A percentile compares a stretch with the other conserved stretches of the same genome.
Conservation (phyloP, 2,329 filamentous ascomycete species). For the Microdochium bolleyi region DNA sequence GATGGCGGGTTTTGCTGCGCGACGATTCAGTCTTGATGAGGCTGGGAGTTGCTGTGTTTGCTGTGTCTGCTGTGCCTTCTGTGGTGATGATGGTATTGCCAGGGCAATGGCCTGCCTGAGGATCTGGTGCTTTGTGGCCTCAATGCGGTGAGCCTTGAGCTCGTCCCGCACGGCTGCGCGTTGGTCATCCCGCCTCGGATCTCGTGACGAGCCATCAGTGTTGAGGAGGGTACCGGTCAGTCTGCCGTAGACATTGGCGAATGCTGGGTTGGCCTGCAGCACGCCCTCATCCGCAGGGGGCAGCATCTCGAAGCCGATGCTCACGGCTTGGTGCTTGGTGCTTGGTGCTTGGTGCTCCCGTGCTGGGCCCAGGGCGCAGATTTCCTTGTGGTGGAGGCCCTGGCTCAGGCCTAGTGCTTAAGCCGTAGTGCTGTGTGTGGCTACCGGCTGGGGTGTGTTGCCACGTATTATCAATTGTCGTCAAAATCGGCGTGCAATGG, state of each 20-base stretch:
- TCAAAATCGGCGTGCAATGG: no score
- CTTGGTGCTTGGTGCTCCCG: no score
- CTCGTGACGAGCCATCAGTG: conserved; percentile 47
- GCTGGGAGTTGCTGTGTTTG: conserved; percentile 3
- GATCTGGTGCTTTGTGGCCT: conserved; percentile 40
- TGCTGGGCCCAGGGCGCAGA: no score
- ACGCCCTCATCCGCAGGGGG: conserved; percentile 49
- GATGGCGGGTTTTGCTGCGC: conserved; percentile 13
- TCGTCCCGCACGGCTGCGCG: conserved; percentile 41
- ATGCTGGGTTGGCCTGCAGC: conserved; percentile 49
- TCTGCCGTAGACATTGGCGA: conserved; percentile 48
- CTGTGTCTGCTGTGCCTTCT: conserved; percentile 6
- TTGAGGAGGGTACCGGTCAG: conserved; percentile 47
- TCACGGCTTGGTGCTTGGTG: no score
- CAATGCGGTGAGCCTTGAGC: conserved; percentile 38
- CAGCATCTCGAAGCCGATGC: conserved; percentile 32
- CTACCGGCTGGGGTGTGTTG: no score
- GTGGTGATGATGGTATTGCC: conserved; percentile 20
- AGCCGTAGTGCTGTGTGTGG: no score
- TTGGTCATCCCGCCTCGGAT: conserved; percentile 40
- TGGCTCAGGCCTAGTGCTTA: no score
- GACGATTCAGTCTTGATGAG: conserved; percentile 8
- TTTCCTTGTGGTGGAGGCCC: no score
- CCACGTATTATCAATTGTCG: no score
- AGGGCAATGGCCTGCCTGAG: conserved; percentile 41